Conservation (phyloP, 2,329 filamentous ascomycete genomes). For the Albifimbria verrucaria region DNA sequence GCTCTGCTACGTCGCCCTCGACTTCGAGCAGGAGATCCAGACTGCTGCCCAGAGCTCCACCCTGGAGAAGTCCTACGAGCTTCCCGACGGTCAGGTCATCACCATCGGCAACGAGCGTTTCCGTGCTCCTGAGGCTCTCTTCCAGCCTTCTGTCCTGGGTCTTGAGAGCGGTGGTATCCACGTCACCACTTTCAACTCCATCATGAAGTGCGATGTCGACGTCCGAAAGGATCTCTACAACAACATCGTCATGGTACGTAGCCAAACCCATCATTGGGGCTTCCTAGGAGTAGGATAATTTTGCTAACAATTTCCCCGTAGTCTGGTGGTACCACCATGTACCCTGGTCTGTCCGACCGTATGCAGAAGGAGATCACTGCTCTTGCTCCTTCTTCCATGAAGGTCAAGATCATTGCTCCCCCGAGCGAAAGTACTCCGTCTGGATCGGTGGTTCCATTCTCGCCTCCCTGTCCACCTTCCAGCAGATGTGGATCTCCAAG, state of each 20-base stretch:
- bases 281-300: no score
- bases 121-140: conserved; percentile 98
- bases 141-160: conserved; percentile 97
- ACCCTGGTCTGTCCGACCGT: conserved; percentile 99
- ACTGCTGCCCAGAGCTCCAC: conserved; percentile 97
- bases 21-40: conserved; percentile 99
- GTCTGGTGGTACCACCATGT: conserved; percentile 99
- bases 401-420: conserved; percentile 99
- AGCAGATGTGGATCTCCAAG: conserved; percentile 99
- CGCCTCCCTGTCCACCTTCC: conserved; percentile 99
- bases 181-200: conserved; percentile 99
- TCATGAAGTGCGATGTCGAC: conserved; percentile 99
- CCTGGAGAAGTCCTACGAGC: conserved; percentile 99
- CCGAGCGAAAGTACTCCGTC: conserved; percentile 99
- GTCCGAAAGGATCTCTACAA: conserved; percentile 99
- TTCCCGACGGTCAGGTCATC: conserved; percentile 99
- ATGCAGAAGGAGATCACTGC: conserved; percentile 99
- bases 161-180: conserved; percentile 99
- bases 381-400: conserved; percentile 99
- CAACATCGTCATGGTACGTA: conserved; percentile 99
- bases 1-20: conserved; percentile 99
- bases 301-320: no score
- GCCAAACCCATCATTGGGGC: not conserved
- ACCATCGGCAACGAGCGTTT: conserved; percentile 99
- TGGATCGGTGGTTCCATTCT: conserved; percentile 99